Percentiles rank a stretch among this genome's conserved stretches.
Conservation (phyloP, 495 filamentous ascomycete genomes). For the Penicillium robsamsonii region DNA sequence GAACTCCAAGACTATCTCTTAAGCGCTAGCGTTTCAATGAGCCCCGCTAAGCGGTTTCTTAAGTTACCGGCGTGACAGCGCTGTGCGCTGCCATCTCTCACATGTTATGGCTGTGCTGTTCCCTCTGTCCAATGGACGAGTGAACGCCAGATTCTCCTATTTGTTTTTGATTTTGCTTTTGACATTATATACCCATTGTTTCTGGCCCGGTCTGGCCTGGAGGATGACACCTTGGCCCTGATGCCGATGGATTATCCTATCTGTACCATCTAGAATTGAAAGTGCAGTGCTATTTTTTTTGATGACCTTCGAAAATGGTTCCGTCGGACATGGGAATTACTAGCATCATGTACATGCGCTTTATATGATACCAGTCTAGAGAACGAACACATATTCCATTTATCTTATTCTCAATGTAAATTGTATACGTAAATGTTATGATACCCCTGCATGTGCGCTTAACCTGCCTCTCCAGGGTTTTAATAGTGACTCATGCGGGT, state of each 20-base stretch:
- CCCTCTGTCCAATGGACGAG: constrained; percentile 1
- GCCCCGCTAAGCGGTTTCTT: background rate
- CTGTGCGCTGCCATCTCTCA: constrained; percentile 18
- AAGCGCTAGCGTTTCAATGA: background rate
- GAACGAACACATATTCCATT: background rate
- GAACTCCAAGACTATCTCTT: background rate
- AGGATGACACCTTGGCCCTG: background rate
- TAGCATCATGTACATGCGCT: constrained; percentile 12
- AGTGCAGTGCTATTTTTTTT: constrained; percentile 8
- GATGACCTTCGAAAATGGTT: constrained; percentile 9
- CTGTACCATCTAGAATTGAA: constrained; percentile 4
- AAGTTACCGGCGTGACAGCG: constrained; percentile 13
- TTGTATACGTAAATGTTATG: background rate
- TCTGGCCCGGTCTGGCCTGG: constrained; percentile 1
- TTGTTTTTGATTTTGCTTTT: constrained; percentile 8
- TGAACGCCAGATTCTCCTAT: constrained; percentile 9
- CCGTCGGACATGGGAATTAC: constrained; percentile 12
- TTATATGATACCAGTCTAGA: background rate
- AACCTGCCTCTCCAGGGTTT: background rate
- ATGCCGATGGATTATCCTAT: background rate
- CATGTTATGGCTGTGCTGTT: constrained; percentile 11
- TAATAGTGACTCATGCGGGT: constrained; percentile 10
- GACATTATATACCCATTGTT: constrained; percentile 21
- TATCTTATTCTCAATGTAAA: background rate
- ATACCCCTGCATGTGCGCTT: constrained; percentile 5